Conservation (phyloP, 768 basidiomycete genomes). For the Leccinum disarticulatum region DNA sequence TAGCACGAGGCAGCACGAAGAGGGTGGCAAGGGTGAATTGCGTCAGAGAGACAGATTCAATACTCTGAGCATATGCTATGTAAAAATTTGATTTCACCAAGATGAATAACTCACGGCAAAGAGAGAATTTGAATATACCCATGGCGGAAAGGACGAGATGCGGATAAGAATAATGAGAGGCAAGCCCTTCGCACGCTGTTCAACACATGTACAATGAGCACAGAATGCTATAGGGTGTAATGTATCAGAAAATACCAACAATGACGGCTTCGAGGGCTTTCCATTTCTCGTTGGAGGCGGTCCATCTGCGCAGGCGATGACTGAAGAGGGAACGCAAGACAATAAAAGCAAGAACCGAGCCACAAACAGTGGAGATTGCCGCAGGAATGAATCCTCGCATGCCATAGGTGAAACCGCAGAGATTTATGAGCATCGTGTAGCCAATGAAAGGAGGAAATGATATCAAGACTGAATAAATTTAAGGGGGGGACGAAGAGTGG, state of each 20-base stretch:
- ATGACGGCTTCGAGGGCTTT: constrained; percentile 73
- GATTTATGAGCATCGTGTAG: constrained; percentile 40
- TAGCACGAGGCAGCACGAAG: constrained; percentile 67
- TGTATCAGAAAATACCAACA: constrained; percentile 39
- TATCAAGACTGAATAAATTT: constrained; percentile 22
- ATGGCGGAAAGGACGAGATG: constrained; percentile 80
- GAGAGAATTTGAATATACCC: constrained; percentile 82
- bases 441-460: constrained; percentile 36
- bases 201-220: constrained; percentile 2
- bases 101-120: constrained; percentile 58
- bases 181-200: constrained; percentile 69
- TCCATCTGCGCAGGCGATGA: constrained; percentile 56
- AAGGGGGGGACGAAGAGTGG: constrained; percentile 47
- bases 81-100: constrained; percentile 8
- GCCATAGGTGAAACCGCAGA: constrained; percentile 85
- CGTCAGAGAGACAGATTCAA: constrained; percentile 68
- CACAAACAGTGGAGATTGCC: constrained; percentile 57
- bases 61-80: constrained; percentile 48
- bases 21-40: constrained; percentile 77
- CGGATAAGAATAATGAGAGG: constrained; percentile 82
- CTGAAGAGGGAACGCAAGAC: constrained; percentile 60
- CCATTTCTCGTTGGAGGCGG: constrained; percentile 68
- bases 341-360: constrained; percentile 62
- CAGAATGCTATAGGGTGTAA: neutral
- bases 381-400: constrained; percentile 73